Evolutionary conservation across 495 filamentous ascomycete genomes (phyloP).

Genomic region (Xylaria palmicola): DNA sequence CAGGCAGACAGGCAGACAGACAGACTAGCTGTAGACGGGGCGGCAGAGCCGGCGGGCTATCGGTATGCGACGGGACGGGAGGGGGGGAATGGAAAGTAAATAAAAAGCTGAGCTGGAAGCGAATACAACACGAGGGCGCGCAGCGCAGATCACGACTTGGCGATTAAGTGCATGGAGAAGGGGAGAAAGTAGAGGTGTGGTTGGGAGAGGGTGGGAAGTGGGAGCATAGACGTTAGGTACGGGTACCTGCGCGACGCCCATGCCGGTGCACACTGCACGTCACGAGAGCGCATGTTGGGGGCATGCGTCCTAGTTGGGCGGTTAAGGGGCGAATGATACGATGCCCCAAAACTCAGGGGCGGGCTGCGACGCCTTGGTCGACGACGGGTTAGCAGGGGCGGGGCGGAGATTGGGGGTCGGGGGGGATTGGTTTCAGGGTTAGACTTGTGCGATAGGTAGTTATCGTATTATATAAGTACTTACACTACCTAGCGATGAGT

Average conservation of each 20-base stretch:
- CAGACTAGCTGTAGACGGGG: not conserved
- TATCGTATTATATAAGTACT: too few species aligned
- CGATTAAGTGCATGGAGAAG: constrained; percentile 1
- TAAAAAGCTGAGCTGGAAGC: not conserved
- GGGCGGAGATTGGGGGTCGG: too few species aligned
- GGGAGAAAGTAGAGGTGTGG: not conserved
- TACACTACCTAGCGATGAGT: too few species aligned
- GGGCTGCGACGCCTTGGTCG: not conserved
- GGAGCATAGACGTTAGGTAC: not conserved
- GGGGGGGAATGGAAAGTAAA: not conserved
- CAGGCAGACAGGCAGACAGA: too few species aligned
- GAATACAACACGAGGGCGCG: not conserved
- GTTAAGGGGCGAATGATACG: not conserved
- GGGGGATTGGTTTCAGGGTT: too few species aligned
- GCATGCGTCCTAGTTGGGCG: not conserved
- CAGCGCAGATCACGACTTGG: constrained; percentile 12
- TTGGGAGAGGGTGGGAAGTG: not conserved
- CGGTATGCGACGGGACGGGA: not conserved
- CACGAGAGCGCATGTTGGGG: not conserved
- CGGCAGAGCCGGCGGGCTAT: not conserved
- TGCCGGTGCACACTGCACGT: not conserved
- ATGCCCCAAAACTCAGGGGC: not conserved
- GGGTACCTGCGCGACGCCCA: not conserved
- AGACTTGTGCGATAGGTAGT: too few species aligned
- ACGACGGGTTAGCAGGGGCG: too few species aligned